Base-by-base conservation (phyloP, 257 asterid genomes). In the Scutellaria minor region DNA sequence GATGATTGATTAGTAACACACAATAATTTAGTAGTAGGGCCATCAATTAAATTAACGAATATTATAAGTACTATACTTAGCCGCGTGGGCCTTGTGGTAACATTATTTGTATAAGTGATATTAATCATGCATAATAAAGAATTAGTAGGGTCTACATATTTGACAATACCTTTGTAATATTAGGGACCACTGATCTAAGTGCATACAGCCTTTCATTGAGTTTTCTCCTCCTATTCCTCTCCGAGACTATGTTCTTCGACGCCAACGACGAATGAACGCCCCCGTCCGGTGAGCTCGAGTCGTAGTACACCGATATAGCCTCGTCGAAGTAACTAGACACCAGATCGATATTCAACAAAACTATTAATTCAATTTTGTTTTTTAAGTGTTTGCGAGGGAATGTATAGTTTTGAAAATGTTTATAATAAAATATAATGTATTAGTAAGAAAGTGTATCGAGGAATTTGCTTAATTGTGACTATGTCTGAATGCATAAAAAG, bases 101-200 rank as follows among this genome's bases (percentile, higher is more conserved):
- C 22, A 9, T 62, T 39, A 63, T 24, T 53, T 13, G 55, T 18
- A 39, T 35, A 9, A 46, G 27, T 14, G 27, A 14, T 7, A 52
- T 57, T 12, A 66, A 56, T 74, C 15, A n/a, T 18, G 53, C 50
- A 35, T 5, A 55, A 47, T 73, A 68, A 14, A 14, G 12, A 13
- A 64, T 4, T 63, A 47, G 35, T 13, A 24, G 56, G 8, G 27
- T 39, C 70, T 12, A 45, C 11, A 31, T 31, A 31, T 45, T 12
- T 45, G 1, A 48, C 50, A 61, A 15, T 65, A 83, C 97, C 96
- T 92, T 92, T 13, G 90, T 88, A 14, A 92, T 92, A 24, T 85
- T 88, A 12, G 97, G 97, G 63, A 92, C 97, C 76, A 86, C 97
- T 2, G 97, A 69, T 82, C 97, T 84, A 4, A 89, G 83, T 11